These are phyloP conservation scores for Pulchroboletus neoregius DNA, from an alignment of 1,284 basidiomycete species.

Conservation along the genomic window DNA sequence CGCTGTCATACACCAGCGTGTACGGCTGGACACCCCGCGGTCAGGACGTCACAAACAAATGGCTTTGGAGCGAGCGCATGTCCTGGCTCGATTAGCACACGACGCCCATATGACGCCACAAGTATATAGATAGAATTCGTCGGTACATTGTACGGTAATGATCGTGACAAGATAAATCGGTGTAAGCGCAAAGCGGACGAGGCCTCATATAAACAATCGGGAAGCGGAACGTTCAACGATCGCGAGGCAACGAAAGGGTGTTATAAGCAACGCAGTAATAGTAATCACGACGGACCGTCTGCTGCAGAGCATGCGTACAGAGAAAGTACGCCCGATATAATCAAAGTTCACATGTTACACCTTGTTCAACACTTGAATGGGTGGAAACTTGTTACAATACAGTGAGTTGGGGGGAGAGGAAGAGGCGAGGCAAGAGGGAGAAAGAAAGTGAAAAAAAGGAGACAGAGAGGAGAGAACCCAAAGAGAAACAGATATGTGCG, in stretches of 20 bases:
- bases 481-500: constrained; percentile 49
- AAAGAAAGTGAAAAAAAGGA: constrained; percentile 37
- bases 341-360: constrained; percentile 46
- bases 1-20: constrained; percentile 30
- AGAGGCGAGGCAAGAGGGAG: constrained; percentile 22
- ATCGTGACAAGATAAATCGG: constrained; percentile 28
- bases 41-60: constrained; percentile 30
- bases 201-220: constrained; percentile 21
- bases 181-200: constrained; percentile 3
- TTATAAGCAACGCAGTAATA: constrained; percentile 13
- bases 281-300: constrained; percentile 15
- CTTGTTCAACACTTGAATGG: constrained; percentile 54
- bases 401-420: constrained; percentile 48
- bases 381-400: constrained; percentile 72
- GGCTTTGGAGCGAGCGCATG: constrained; percentile 53
- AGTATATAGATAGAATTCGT: constrained; percentile 25
- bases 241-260: constrained; percentile 8
- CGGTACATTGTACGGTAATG: constrained; percentile 31
- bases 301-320: constrained; percentile 15
- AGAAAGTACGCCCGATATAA: constrained; percentile 32
- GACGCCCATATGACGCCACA: constrained; percentile 18
- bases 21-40: constrained; percentile 38
- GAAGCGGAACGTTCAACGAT: constrained; percentile 9
- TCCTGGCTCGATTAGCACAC: constrained; percentile 46
- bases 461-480: constrained; percentile 37